Evolutionary conservation across 2,329 filamentous ascomycete genomes (phyloP).

Genomic region (Fusarium piperis): DNA sequence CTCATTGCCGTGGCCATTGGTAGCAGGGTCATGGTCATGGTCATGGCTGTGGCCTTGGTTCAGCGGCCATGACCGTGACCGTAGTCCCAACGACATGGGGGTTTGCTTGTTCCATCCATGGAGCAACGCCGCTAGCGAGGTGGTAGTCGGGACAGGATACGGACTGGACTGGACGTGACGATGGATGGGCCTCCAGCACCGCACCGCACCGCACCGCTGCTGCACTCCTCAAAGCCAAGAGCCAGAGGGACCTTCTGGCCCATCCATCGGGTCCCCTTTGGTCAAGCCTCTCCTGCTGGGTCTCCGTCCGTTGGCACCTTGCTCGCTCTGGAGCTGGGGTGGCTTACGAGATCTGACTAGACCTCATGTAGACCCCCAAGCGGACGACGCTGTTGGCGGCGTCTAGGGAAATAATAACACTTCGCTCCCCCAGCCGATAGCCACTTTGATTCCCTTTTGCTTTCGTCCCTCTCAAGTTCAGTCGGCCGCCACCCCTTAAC

Average conservation of each 20-base stretch:
- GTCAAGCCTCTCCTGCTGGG: constrained; percentile 2
- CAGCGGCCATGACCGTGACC: constrained; percentile 6
- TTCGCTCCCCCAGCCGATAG: constrained; percentile 20
- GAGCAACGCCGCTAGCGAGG: constrained; percentile 29
- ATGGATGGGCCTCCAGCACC: constrained; percentile 22
- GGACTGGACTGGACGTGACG: constrained; percentile 16
- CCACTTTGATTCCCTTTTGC: constrained; percentile 15
- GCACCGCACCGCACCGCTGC: neutral
- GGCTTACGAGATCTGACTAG: constrained; percentile 38
- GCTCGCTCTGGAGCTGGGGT: constrained; percentile 1
- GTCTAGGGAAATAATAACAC: constrained; percentile 30
- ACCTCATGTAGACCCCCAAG: constrained; percentile 26
- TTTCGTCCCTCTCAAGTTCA: neutral
- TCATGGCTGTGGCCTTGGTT: constrained; percentile 12
- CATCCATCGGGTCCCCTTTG: neutral
- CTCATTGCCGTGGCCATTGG: constrained; percentile 3
- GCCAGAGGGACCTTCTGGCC: neutral
- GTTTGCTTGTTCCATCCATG: constrained; percentile 12
- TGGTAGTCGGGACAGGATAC: constrained; percentile 34
- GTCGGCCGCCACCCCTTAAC: neutral
- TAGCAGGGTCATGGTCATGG: constrained; percentile 5
- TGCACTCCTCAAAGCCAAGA: constrained; percentile 7
- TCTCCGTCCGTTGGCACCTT: constrained; percentile 6
- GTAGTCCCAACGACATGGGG: constrained; percentile 20
- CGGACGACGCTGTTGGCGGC: constrained; percentile 24